Evolutionary conservation across 495 filamentous ascomycete species (phyloP), one percentile per base, ranked within the genome.

Genomic region (Tuber microsphaerosporum): DNA sequence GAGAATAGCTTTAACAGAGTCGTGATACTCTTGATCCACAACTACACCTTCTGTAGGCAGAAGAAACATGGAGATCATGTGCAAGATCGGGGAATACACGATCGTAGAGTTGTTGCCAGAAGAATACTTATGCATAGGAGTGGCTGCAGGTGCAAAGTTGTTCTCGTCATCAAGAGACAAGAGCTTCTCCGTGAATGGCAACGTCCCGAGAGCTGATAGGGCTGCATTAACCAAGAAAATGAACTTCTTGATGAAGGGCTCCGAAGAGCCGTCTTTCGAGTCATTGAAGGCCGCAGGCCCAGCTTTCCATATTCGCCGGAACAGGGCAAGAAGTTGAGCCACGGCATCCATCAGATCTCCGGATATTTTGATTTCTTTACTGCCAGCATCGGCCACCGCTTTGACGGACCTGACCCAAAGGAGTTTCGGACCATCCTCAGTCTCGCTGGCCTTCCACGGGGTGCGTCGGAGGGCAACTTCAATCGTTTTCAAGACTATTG

Each of bases 321-420:
- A 83, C 34, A 91, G 78, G 42, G 88, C 88, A 73, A 95, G 86
- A 37, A 93, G 85, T 71, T 89, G 87, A 17, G 92, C 90, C 70
- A 97, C 87, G 68, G 93, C 93, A 71, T 90, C 87, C 84, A 92
- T 92, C 8, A 92, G 90, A 74, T 98, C 94, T 37, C 87, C 87
- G 0, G 93, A 93, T 19, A 94, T 91, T 78, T 93, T 97, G 74
- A 99, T 90, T 82, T 99, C 95, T 84, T 96, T 95, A 68, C 87
- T 90, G 9, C 92, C 92, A 0, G 95, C 94, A 72, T 90, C 87
- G 6, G 90, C 90, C 44, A 97, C 83, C 10, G 92, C 89, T 19
- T 84, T 88, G 22, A 91, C 87, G 42, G 97, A 88, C 70, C 85
- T 86, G 17, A 84, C 82, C 94, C 95, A 97, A 61, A 94, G 86